Evolutionary conservation across 2,329 filamentous ascomycete genomes (phyloP), one percentile per base, ranked within the genome.

Genomic region (Didymella arachidicola): DNA sequence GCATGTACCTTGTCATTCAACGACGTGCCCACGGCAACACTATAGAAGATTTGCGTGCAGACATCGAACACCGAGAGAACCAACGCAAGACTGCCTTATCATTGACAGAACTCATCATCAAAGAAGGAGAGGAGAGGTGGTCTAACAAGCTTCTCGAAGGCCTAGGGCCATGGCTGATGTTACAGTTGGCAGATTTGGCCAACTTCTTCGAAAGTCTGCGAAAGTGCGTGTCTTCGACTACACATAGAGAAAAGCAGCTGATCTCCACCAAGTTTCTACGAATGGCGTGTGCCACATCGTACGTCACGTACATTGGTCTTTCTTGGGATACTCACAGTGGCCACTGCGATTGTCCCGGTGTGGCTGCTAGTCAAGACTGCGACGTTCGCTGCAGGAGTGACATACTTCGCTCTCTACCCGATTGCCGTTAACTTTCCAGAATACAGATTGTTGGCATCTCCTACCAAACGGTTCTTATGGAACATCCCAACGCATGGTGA

Each of bases 91-190:
- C 72, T 4, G 72, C 77, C 2, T 57, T 75, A 2, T 67, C 67
- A 48, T 57, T 76, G 8, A 75, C 70, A 2, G 76, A 78, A 38
- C 63, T 76, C 14, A 77, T 79, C 50, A 73, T 75, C 14, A 75
- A 77, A 53, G 60, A 73, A 42, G 77, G 77, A 2, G 67, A 73
- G 2, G 66, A 75, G 18, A 66, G 74, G 10, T 79, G 77, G 77
- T 64, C 75, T 4, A 62, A 75, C 41, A 60, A 69, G 0, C 54
- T 74, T n/a, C 46, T 72, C 1, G 44, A 68, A 42, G 60, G 59
- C 2, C 36, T 72, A 0, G 75, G 76, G 1, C 75, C 77, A 2
- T 74, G 67, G 65, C 49, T 77, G 5, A 72, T 78, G 67, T 42
- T 78, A 3, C 72, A 78, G 57, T 53, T 78, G 6, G 66, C 64